A percentile compares a stretch with the other conserved stretches of the same genome.
These are phyloP conservation scores for Ceratocystis diversiconidia DNA, from an alignment of 2,329 filamentous ascomycete genomes.

Conservation along the genomic window DNA sequence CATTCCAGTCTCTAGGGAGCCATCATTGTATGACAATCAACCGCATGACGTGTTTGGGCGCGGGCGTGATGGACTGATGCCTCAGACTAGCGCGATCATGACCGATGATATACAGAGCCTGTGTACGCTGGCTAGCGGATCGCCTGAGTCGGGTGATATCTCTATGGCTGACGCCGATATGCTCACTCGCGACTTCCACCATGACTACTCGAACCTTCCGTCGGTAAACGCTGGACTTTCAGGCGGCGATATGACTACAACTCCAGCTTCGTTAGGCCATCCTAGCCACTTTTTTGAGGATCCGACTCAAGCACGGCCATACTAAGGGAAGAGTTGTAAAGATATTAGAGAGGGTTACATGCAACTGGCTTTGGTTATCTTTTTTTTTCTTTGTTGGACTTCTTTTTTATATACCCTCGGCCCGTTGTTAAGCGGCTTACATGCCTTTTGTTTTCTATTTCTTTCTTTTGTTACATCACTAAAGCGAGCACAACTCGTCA, in stretches of 20 bases:
- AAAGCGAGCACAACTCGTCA: neutral
- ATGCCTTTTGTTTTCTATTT: neutral
- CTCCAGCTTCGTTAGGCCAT: neutral
- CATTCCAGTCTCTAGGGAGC: neutral
- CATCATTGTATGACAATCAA: constrained; percentile 18
- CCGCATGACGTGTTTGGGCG: constrained; percentile 12
- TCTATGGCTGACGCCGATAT: constrained; percentile 27
- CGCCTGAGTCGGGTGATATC: constrained; percentile 25
- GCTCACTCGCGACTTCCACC: constrained; percentile 21
- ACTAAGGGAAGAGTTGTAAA: neutral
- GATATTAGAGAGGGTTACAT: neutral
- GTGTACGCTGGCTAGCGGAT: constrained; percentile 24
- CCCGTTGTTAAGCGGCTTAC: neutral
- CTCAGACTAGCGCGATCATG: constrained; percentile 26
- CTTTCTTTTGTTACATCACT: neutral
- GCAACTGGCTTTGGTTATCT: neutral
- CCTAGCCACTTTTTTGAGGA: constrained; percentile 5
- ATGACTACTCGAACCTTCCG: constrained; percentile 15
- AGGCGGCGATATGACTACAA: constrained; percentile 15
- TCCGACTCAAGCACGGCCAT: neutral
- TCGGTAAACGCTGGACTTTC: constrained; percentile 19
- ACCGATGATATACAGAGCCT: constrained; percentile 27
- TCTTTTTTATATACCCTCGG: constrained; percentile 3
- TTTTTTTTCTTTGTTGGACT: neutral
- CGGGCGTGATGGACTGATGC: constrained; percentile 15